Evolutionary conservation across 768 basidiomycete genomes (phyloP), one percentile per base, ranked within the genome.

Genomic region (Auriscalpium orientale): DNA sequence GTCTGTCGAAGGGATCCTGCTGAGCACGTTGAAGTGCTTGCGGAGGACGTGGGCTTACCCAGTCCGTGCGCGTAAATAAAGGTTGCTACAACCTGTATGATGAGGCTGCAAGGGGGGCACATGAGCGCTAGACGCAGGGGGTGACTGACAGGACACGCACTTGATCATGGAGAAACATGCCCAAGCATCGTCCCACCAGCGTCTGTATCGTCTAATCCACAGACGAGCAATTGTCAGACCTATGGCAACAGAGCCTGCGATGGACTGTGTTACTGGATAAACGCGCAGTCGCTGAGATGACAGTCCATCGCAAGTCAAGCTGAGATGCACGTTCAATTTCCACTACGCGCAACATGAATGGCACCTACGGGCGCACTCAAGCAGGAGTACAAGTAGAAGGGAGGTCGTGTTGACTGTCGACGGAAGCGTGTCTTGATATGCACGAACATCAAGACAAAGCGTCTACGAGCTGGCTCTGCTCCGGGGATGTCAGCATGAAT

Each of bases 111-210:
- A 15, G 2, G n/a, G n/a, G n/a, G n/a, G n/a, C n/a, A n/a, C n/a
- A n/a, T n/a, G n/a, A n/a, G n/a, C n/a, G n/a, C 22, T 28, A 6
- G 11, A 0, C 12, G 46, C 21, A 20, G 46, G 21, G n/a, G 20
- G 2, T 12, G 3, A 33, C 12, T 5, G 18, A 4, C 7, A 11
- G n/a, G 15, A 33, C n/a, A 46, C 46, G 33, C 44, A 63, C 62
- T 33, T 53, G 48, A 66, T 52, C 12, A 61, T 38, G 47, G 65
- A 66, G 37, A 66, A 56, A 43, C 64, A 60, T 2, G 61, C 65
- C 48, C 62, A 64, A 6, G 61, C 65, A 35, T 66, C 65, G 21
- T 66, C 65, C 63, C 61, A 66, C 65, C 65, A 66, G 48, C 59
- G 62, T 11, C 65, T 56, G 6, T 55, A 55, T 18, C 65, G 50